Conservation (phyloP, 1,139 yeast genomes). For the Pichia kudriavzevii region DNA sequence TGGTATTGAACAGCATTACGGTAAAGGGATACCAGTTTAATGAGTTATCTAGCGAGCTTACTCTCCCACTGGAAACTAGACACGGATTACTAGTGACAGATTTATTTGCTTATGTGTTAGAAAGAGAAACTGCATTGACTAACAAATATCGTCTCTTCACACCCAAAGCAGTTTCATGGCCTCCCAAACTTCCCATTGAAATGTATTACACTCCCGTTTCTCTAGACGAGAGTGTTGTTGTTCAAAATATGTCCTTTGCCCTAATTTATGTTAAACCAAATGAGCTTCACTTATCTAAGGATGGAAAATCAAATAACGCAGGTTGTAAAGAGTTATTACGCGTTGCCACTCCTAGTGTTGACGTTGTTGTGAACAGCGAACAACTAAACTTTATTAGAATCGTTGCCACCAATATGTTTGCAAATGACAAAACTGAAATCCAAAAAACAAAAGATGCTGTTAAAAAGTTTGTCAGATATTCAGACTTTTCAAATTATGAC, state of each 20-base stretch:
- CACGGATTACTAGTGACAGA: slow-evolving; percentile 61
- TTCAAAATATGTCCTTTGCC: slow-evolving; percentile 57
- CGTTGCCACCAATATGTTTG: slow-evolving; percentile 56
- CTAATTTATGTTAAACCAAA: slow-evolving; percentile 62
- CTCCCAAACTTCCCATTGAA: slow-evolving; percentile 79
- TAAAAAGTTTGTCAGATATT: slow-evolving; percentile 59
- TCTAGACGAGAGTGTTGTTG: slow-evolving; percentile 47
- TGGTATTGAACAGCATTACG: slow-evolving; percentile 59
- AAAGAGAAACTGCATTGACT: slow-evolving; percentile 38
- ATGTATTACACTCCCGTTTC: slow-evolving; percentile 63
- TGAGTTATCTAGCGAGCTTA: slow-evolving; percentile 43
- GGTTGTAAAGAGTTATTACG: slow-evolving; percentile 18
- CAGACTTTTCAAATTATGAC: slow-evolving; percentile 62
- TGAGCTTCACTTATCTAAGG: slow-evolving; percentile 38
- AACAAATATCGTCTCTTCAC: slow-evolving; percentile 37
- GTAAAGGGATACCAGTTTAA: slow-evolving; percentile 24
- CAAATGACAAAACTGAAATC: slow-evolving; percentile 46
- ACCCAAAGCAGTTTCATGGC: slow-evolving; percentile 43
- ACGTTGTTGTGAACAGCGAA: slow-evolving; percentile 58
- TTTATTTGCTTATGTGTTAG: slow-evolving; percentile 64
- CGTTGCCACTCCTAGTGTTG: slow-evolving; percentile 56
- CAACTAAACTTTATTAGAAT: slow-evolving; percentile 58
- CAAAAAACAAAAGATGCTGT: slow-evolving; percentile 53
- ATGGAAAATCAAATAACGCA: slow-evolving; percentile 10
- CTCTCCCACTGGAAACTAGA: slow-evolving; percentile 58